Base-by-base conservation (phyloP, 805 yeast species). In the Metschnikowia drakensbergensis region DNA sequence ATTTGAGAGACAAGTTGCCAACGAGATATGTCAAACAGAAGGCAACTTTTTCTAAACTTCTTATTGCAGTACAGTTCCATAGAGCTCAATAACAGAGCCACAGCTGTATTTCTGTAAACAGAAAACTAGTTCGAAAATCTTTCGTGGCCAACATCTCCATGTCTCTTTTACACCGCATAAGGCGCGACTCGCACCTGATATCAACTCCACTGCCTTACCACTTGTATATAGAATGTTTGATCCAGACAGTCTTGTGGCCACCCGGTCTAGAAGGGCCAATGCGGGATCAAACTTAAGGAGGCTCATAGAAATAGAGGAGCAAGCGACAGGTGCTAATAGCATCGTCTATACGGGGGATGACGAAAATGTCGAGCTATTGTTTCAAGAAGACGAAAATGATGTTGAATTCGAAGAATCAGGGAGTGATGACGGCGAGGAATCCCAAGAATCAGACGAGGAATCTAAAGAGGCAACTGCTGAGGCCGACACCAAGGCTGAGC, bases 201-300 rank as follows among this genome's bases (percentile, higher is more conserved):
- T 39, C 36, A 40, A 31, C 43, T 40, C 35, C 36, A 13, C 32
- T 5, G 23, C 36, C 29, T 17, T 25, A 30, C 22, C 31, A 31
- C 43, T 40, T 40, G 43, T 39, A 39, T 26, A 40, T 40, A 40
- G n/a, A n/a, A 40, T 40, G 43, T 36, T 40, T 25, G 58, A 52
- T 42, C 42, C 50, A 7, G 85, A 83, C 40, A 76, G 80, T 58
- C 74, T 89, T 48, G 85, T 86, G 57, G 81, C 86, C 22, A 84
- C 96, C 3, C 78, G 97, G 52, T 70, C 81, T 51, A 75, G 88
- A 54, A 80, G 99, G 47, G 66, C 89, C 38, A 94, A 92, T 68
- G 99, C 99, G 1, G 99, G 99, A 11, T 85, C 88, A 45, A 75
- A 94, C 47, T 72, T 94, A 62, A 80, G 81, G 58, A 81, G 82